A percentile compares a stretch with the other conserved stretches of the same genome.
These are phyloP conservation scores for Leptographium wingfieldii DNA, from an alignment of 2,329 filamentous ascomycete genomes.

Conservation along the genomic window DNA sequence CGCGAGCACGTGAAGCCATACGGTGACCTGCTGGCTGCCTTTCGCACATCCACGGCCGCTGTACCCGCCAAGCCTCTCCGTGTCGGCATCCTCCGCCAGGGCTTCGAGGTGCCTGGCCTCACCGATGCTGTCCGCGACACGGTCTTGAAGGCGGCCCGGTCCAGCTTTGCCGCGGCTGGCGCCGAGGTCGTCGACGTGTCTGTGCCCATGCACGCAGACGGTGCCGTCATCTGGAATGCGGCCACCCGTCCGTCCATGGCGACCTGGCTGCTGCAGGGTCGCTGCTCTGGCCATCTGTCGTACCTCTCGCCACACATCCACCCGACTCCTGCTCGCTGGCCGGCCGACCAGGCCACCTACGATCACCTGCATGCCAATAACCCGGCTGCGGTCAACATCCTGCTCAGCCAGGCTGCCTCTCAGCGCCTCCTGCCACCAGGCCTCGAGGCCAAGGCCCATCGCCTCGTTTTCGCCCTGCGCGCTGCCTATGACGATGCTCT, in stretches of 20 bases:
- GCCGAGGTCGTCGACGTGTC: conserved; percentile 31
- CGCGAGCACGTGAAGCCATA: conserved; percentile 20
- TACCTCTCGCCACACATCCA: conserved; percentile 19
- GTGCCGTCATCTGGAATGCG: conserved; percentile 35
- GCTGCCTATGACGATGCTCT: conserved; percentile 35
- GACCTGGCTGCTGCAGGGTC: conserved; percentile 17
- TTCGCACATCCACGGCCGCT: conserved; percentile 1
- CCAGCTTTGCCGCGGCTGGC: conserved; percentile 25
- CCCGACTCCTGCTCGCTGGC: conserved; percentile 16
- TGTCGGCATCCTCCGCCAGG: conserved; percentile 32
- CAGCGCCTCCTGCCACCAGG: conserved; percentile 13
- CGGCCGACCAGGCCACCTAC: conserved; percentile 24
- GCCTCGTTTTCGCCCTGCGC: conserved; percentile 31
- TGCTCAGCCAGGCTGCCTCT: conserved; percentile 24
- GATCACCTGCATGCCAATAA: conserved; percentile 28
- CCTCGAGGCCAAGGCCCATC: conserved; percentile 31
- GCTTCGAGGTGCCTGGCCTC: conserved; percentile 25
- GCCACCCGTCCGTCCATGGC: conserved; percentile 21
- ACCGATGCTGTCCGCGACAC: conserved; percentile 22
- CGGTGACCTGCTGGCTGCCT: conserved; percentile 14
- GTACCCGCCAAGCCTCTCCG: conserved; percentile 1
- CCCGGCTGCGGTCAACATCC: conserved; percentile 30
- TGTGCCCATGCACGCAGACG: conserved; percentile 32
- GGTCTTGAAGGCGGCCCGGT: conserved; percentile 22
- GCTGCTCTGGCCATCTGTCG: conserved; percentile 19